Base-by-base conservation (phyloP, 2,329 filamentous ascomycete species). In the Amphichorda felina region DNA sequence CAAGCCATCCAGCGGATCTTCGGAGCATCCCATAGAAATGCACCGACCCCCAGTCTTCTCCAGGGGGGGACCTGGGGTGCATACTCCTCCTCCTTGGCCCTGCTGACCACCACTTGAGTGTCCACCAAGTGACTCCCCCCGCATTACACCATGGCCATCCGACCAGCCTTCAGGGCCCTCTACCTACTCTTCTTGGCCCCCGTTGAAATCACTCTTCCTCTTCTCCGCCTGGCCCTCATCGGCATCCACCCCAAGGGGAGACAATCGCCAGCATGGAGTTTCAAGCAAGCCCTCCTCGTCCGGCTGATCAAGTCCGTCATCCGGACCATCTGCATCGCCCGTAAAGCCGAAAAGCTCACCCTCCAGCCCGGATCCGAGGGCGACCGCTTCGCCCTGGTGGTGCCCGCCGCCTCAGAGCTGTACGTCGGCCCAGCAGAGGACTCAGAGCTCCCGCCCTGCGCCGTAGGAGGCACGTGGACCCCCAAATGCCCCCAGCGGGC, bases 101-200 rank as follows among this genome's bases (percentile, higher is more conserved):
- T n/a, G n/a, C n/a, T n/a, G n/a, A n/a, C n/a, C n/a, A n/a, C n/a
- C n/a, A n/a, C n/a, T n/a, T n/a, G n/a, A n/a, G n/a, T n/a, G n/a
- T n/a, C n/a, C n/a, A n/a, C n/a, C n/a, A n/a, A n/a, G n/a, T n/a
- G n/a, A n/a, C n/a, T n/a, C n/a, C n/a, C n/a, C n/a, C n/a, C n/a
- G n/a, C 29, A 16, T 30, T 30, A 32, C 30, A 19, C 16, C 24
- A 35, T 35, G 33, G 33, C 24, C 5, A 5, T 35, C 10, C n/a
- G n/a, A n/a, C n/a, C n/a, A n/a, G n/a, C n/a, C n/a, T 8, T 29
- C 22, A 26, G 22, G 15, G 8, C 29, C 4, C 6, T 29, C 3
- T 35, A 35, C 25, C n/a, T 29, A 6, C 8, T 28, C 33, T 16
- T 35, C 24, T 16, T 35, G 14, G 33, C 33, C 6, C 33, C 25